Percentiles rank a stretch among this genome's conserved stretches.
Evolutionary conservation across 345 rosid genomes (phyloP).

Genomic region (Theobroma cacao): DNA sequence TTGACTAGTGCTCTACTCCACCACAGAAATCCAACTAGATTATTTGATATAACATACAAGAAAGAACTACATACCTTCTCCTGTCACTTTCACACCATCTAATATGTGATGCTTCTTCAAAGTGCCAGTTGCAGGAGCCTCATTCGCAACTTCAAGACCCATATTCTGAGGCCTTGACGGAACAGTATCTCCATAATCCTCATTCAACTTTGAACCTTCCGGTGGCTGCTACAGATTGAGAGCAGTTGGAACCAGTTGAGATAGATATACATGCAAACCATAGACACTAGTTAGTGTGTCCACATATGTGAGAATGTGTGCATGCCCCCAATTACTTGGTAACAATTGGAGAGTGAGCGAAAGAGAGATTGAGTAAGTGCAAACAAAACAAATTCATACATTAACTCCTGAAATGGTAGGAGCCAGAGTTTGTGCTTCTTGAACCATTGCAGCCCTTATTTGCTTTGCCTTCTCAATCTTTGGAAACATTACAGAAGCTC

Average conservation of each 20-base stretch:
- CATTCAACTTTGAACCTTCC: slow-evolving; percentile 48
- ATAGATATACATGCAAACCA: background rate
- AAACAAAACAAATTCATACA: slow-evolving; percentile 34
- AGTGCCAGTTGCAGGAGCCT: slow-evolving; percentile 39
- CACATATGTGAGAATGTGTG: background rate
- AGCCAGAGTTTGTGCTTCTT: slow-evolving; percentile 51
- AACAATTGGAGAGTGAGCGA: background rate
- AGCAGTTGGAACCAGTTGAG: slow-evolving; percentile 3
- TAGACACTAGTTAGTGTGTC: background rate
- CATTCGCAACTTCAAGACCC: slow-evolving; percentile 41
- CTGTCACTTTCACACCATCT: slow-evolving; percentile 39
- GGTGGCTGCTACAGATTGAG: slow-evolving; percentile 48
- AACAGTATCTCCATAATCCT: slow-evolving; percentile 72
- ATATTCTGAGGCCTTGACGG: slow-evolving; percentile 55
- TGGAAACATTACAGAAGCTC: slow-evolving; percentile 87
- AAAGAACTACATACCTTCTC: slow-evolving; percentile 51
- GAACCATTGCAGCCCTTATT: slow-evolving; percentile 65
- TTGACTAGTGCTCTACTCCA: background rate
- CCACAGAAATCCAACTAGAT: background rate
- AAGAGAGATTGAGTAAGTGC: slow-evolving; percentile 1
- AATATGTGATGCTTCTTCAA: slow-evolving; percentile 35
- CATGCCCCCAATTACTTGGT: background rate
- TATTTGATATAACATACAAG: slow-evolving; percentile 16
- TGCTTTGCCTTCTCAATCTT: slow-evolving; percentile 90
- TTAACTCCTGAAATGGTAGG: slow-evolving; percentile 39